phyloP scores from a whole-genome alignment of 2,329 filamentous ascomycete genomes.

The Tolypocladium sp. region DNA sequence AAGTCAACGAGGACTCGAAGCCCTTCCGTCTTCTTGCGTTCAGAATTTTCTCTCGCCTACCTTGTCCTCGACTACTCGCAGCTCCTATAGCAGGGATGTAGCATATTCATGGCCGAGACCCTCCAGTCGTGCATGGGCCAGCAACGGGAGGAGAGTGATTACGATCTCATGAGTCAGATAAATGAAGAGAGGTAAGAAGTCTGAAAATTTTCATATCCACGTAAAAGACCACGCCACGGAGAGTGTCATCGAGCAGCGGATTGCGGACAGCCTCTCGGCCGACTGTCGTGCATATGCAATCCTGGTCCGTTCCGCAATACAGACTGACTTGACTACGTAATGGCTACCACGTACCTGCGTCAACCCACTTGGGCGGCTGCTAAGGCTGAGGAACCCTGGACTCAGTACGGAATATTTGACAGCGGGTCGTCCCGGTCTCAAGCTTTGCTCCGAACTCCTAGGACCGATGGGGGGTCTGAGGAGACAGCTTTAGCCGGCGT shows the following conservation, averaged over 20 bases:
- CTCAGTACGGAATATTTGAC: not conserved
- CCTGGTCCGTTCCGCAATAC: not conserved
- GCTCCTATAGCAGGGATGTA: not conserved
- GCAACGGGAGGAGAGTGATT: not conserved
- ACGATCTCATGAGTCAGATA: not conserved
- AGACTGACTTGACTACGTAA: not conserved
- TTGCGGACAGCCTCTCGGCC: not conserved
- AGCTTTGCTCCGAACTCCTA: not conserved
- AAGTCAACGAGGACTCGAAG: not conserved
- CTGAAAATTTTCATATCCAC: not conserved
- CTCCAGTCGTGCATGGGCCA: not conserved
- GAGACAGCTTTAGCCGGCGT: not conserved
- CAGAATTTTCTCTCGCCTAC: not conserved
- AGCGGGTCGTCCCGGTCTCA: not conserved
- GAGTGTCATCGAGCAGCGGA: not conserved
- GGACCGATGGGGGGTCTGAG: not conserved
- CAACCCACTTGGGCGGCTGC: not conserved
- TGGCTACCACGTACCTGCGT: not conserved
- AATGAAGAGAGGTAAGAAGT: not conserved
- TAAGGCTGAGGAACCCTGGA: not conserved
- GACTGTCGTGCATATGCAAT: not conserved
- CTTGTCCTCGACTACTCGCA: not conserved
- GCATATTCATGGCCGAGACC: not conserved
- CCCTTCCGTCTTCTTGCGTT: not conserved
- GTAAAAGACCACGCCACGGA: not conserved